A percentile compares a stretch with the other conserved stretches of the same genome.
Conservation (phyloP, 2,329 filamentous ascomycete genomes). For the Leptographium radiaticola region DNA sequence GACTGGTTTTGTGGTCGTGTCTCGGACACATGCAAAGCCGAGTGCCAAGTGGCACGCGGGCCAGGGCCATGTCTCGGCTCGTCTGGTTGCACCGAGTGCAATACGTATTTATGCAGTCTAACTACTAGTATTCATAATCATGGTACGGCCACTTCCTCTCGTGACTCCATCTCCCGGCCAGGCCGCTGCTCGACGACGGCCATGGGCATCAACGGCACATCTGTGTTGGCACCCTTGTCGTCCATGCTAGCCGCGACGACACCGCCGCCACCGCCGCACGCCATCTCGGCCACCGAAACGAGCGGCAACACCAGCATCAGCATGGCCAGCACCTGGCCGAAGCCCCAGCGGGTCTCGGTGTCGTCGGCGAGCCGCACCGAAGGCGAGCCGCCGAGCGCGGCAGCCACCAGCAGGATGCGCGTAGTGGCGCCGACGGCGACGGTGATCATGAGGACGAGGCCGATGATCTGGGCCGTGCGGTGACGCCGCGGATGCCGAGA, state of each 20-base stretch:
- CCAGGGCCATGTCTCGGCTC: too few species aligned
- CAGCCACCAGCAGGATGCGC: constrained; percentile 42
- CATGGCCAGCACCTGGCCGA: constrained; percentile 48
- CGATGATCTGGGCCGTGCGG: constrained; percentile 36
- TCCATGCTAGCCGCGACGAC: too few species aligned
- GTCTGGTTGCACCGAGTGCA: too few species aligned
- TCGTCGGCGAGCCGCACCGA: constrained; percentile 35
- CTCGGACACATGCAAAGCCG: too few species aligned
- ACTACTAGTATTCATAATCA: too few species aligned
- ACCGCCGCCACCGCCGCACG: constrained; percentile 10
- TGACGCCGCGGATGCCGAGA: constrained; percentile 37
- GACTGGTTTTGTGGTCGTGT: too few species aligned
- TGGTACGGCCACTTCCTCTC: too few species aligned
- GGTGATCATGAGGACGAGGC: constrained; percentile 40
- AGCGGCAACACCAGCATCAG: constrained; percentile 46
- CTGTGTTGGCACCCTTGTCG: background rate
- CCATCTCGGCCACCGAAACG: constrained; percentile 45
- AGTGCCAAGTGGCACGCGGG: too few species aligned
- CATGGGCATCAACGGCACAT: too few species aligned
- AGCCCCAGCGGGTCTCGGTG: constrained; percentile 46
- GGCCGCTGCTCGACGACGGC: too few species aligned
- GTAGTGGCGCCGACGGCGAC: constrained; percentile 46
- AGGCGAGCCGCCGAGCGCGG: constrained; percentile 46
- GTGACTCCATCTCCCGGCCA: too few species aligned
- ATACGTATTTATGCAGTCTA: too few species aligned